Evolutionary conservation across 805 yeast species (phyloP).

Genomic region (Saturnispora sekii): DNA sequence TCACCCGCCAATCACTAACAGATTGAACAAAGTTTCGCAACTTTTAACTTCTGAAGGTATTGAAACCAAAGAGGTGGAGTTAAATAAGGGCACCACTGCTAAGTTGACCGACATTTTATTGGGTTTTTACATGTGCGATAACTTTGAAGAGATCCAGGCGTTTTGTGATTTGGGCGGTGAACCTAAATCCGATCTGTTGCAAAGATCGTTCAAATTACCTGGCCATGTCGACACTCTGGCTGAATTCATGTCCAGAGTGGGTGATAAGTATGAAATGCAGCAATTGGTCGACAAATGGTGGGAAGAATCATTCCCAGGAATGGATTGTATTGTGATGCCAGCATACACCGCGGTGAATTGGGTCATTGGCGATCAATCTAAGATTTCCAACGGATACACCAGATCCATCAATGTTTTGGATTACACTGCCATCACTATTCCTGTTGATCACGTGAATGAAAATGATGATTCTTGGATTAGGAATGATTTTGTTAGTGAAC

Average conservation of each 20-base stretch:
- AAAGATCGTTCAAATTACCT: slow-evolving; percentile 16
- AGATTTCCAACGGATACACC: slow-evolving; percentile 42
- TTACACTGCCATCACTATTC: slow-evolving; percentile 36
- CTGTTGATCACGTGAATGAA: slow-evolving; percentile 33
- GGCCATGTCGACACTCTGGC: slow-evolving; percentile 11
- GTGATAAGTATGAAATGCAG: slow-evolving; percentile 28
- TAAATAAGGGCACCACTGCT: slow-evolving; percentile 22
- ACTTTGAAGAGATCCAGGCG: slow-evolving; percentile 19
- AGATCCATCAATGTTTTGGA: slow-evolving; percentile 45
- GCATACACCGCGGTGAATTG: slow-evolving; percentile 35
- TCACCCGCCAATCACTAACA: slow-evolving; percentile 46
- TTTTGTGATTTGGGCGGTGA: slow-evolving; percentile 24
- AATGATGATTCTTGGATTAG: slow-evolving; percentile 28
- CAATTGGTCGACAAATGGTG: slow-evolving; percentile 31
- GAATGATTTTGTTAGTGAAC: slow-evolving; percentile 24
- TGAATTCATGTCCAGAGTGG: slow-evolving; percentile 34
- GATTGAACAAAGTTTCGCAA: slow-evolving; percentile 25
- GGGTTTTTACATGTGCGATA: slow-evolving; percentile 19
- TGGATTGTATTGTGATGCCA: slow-evolving; percentile 44
- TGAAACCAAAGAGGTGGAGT: slow-evolving; percentile 12
- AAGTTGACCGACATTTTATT: slow-evolving; percentile 21
- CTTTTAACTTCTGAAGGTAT: slow-evolving; percentile 11
- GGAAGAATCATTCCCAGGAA: slow-evolving; percentile 20
- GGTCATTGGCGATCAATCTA: slow-evolving; percentile 30
- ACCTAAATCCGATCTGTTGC: slow-evolving; percentile 18